phyloP scores from a whole-genome alignment of 1,139 yeast genomes.

The Blastobotrys illinoisensis region DNA sequence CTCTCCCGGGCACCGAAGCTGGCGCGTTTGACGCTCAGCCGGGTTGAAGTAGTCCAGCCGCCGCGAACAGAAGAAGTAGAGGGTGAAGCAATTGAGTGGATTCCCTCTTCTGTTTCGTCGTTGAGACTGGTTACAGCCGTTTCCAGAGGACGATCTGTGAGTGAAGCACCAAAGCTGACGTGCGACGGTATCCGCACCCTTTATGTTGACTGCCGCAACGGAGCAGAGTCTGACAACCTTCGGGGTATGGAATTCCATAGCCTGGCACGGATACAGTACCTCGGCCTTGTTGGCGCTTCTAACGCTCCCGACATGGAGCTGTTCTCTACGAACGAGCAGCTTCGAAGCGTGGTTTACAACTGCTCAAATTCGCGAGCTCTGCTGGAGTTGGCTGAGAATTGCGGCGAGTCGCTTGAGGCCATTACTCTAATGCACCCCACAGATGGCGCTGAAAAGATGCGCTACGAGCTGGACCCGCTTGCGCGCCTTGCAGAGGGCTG shows the following conservation, averaged over 20 bases:
- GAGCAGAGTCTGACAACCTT: constrained; percentile 7
- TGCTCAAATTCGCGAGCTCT: constrained; percentile 9
- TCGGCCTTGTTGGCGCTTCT: not conserved
- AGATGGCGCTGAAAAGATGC: not conserved
- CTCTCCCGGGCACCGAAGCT: constrained; percentile 1
- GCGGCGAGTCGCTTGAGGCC: constrained; percentile 6
- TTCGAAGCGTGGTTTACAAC: constrained; percentile 11
- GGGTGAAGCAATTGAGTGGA: constrained; percentile 5
- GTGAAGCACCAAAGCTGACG: constrained; percentile 1
- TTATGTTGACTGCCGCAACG: constrained; percentile 7
- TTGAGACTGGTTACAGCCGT: not conserved
- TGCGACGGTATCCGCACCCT: constrained; percentile 6
- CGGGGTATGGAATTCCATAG: constrained; percentile 1
- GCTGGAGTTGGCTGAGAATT: constrained; percentile 5
- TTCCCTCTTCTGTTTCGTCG: constrained; percentile 4
- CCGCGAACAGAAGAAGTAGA: not conserved
- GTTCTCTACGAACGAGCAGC: constrained; percentile 9
- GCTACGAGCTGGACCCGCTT: not conserved
- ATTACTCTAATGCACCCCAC: not conserved
- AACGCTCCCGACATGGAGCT: constrained; percentile 5
- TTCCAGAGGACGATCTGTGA: not conserved
- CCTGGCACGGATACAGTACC: constrained; percentile 4
- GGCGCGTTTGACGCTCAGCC: constrained; percentile 1
- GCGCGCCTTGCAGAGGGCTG: not conserved
- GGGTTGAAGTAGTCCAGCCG: constrained; percentile 9